A percentile compares a stretch with the other conserved stretches of the same genome.
Conservation (phyloP, 257 asterid genomes). For the Echites panduratus region DNA sequence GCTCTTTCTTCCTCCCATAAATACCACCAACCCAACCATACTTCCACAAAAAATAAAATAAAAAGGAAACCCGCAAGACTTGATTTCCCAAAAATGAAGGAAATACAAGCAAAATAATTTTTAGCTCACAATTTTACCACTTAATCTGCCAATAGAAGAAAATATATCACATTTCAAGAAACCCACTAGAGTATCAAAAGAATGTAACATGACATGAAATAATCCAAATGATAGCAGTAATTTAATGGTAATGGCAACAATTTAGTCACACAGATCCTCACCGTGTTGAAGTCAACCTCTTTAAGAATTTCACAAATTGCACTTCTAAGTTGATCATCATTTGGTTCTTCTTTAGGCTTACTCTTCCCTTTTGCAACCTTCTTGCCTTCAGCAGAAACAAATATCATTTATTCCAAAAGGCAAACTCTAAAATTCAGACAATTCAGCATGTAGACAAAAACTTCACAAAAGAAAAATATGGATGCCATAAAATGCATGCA, state of each 20-base stretch:
- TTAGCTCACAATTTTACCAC: background rate
- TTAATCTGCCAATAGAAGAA: background rate
- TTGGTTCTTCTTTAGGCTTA: constrained; percentile 30
- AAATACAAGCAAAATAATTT: background rate
- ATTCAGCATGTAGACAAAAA: background rate
- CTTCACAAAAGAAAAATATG: background rate
- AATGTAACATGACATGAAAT: background rate
- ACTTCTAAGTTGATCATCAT: constrained; percentile 31
- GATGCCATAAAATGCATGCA: constrained; percentile 3
- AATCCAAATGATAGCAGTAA: background rate
- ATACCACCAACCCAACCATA: too few species aligned
- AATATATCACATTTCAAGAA: background rate
- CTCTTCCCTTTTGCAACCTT: constrained; percentile 34
- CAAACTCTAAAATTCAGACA: background rate
- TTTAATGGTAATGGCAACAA: background rate
- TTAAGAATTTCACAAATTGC: constrained; percentile 36
- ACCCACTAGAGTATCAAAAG: background rate
- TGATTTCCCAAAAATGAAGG: background rate
- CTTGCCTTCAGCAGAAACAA: constrained; percentile 25
- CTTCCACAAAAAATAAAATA: too few species aligned
- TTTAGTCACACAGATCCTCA: constrained; percentile 24
- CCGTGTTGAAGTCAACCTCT: constrained; percentile 46
- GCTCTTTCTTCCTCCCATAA: too few species aligned
- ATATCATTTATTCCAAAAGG: background rate
- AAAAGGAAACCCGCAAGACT: background rate